These are phyloP conservation scores for Boletus tomentosulus DNA, from an alignment of 768 basidiomycete genomes.

Conservation along the genomic window DNA sequence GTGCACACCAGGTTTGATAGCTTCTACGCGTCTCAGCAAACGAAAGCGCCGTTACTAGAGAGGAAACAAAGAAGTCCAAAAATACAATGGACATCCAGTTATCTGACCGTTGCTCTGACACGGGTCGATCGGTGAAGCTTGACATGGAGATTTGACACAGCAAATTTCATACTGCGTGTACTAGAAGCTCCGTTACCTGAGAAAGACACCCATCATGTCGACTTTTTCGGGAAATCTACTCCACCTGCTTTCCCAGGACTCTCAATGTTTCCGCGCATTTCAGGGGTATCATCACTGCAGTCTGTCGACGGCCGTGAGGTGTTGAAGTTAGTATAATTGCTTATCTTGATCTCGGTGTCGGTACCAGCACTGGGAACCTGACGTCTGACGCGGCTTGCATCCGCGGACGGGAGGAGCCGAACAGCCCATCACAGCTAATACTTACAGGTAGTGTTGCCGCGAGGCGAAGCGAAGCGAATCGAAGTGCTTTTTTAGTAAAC, in stretches of 20 bases:
- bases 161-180: background rate
- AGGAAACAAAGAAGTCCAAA: background rate
- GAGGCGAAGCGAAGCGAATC: no score
- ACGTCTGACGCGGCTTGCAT: background rate
- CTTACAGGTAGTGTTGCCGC: no score
- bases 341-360: constrained; percentile 1
- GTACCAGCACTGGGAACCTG: background rate
- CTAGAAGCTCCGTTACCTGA: background rate
- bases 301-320: background rate
- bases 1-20: background rate
- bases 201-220: constrained; percentile 1
- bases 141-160: constrained; percentile 1
- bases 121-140: background rate
- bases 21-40: background rate
- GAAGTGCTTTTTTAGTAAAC: no score
- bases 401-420: background rate
- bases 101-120: background rate
- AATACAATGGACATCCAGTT: background rate
- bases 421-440: background rate
- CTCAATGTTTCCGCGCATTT: background rate
- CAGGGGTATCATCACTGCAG: background rate
- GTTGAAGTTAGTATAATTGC: background rate
- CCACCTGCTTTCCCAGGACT: background rate
- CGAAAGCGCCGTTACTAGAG: background rate
- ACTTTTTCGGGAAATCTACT: background rate